Evolutionary conservation across 805 yeast species (phyloP).

Genomic region (Ogataea pilisensis): DNA sequence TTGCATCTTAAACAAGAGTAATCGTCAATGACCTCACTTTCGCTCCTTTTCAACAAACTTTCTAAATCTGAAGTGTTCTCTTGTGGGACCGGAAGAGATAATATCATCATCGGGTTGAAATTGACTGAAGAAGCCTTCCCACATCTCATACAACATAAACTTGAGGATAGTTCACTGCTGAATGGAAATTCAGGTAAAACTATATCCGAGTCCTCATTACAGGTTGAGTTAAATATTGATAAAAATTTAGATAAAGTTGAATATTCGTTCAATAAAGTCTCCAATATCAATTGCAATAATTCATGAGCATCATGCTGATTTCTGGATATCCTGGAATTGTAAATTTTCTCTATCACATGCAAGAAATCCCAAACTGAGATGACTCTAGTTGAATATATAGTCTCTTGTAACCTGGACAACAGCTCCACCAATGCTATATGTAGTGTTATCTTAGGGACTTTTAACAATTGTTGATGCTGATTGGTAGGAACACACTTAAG

Average conservation of each 20-base stretch:
- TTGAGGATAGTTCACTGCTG: slow-evolving; percentile 60
- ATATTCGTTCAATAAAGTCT: slow-evolving; percentile 69
- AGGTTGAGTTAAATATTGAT: background rate
- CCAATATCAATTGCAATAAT: slow-evolving; percentile 73
- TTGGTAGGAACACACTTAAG: background rate
- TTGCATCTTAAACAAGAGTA: slow-evolving; percentile 79
- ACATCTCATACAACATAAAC: slow-evolving; percentile 68
- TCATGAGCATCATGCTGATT: slow-evolving; percentile 97
- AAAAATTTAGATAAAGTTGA: slow-evolving; percentile 2
- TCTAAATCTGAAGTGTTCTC: slow-evolving; percentile 34
- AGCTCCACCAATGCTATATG: slow-evolving; percentile 55
- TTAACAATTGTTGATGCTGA: background rate
- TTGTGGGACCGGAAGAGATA: slow-evolving; percentile 75
- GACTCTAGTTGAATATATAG: slow-evolving; percentile 48
- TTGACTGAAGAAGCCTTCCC: slow-evolving; percentile 54
- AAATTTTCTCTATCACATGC: slow-evolving; percentile 65
- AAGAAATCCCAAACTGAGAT: slow-evolving; percentile 78
- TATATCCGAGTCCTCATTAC: background rate
- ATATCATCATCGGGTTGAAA: slow-evolving; percentile 59
- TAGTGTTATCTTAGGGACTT: slow-evolving; percentile 41
- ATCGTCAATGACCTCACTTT: slow-evolving; percentile 67
- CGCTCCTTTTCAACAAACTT: slow-evolving; percentile 51
- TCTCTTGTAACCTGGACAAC: slow-evolving; percentile 56
- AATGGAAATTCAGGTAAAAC: slow-evolving; percentile 68
- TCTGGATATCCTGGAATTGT: slow-evolving; percentile 68